These are phyloP conservation scores for Streptanthus diversifolius DNA, from an alignment of 345 rosid genomes.

Conservation along the genomic window DNA sequence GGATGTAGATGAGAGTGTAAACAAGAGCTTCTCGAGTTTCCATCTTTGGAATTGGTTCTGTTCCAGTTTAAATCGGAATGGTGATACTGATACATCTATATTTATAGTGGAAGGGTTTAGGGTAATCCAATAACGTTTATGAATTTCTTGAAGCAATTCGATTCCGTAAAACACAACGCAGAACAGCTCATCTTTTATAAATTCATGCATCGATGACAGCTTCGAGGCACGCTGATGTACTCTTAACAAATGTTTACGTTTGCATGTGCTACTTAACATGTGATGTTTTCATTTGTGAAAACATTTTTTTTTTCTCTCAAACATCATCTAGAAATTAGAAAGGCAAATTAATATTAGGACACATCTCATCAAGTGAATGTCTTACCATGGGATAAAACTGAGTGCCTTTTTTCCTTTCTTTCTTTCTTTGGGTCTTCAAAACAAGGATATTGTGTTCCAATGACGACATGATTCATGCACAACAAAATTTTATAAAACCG, in stretches of 20 bases:
- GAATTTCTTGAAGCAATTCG: neutral
- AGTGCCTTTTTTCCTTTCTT: too few relatives aligned
- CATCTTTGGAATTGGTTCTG: neutral
- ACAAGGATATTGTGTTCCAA: neutral
- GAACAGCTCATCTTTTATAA: neutral
- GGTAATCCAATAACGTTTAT: neutral
- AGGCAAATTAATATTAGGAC: neutral
- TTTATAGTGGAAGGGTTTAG: neutral
- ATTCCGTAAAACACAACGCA: neutral
- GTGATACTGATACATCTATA: neutral
- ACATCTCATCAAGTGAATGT: neutral
- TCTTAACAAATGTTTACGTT: neutral
- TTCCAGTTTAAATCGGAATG: neutral
- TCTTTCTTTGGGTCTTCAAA: too few relatives aligned
- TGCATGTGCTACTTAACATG: neutral
- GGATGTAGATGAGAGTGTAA: conserved; percentile 13
- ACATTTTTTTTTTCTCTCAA: too few relatives aligned
- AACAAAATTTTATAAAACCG: conserved; percentile 3
- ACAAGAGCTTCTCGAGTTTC: neutral
- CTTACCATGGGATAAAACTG: too few relatives aligned
- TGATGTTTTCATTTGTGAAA: too few relatives aligned
- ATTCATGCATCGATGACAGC: neutral
- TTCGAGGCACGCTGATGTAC: neutral
- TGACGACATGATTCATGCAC: neutral
- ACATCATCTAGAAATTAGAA: too few relatives aligned